Base-by-base conservation (phyloP, 495 filamentous ascomycete species). In the Elasticomyces elasticus region DNA sequence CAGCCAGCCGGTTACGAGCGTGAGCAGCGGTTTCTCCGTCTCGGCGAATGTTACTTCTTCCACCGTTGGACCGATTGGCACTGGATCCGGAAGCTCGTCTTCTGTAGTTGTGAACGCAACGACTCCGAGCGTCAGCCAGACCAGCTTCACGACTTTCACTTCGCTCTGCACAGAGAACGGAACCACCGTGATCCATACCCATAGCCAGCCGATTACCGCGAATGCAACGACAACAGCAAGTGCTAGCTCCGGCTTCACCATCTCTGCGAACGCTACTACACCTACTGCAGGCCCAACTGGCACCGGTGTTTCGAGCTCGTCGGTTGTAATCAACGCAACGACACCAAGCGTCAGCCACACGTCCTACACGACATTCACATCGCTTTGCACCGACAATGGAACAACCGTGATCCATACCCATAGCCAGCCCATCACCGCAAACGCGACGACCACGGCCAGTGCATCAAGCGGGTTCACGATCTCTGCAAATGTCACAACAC, bases 131-230 rank as follows among this genome's bases (percentile, higher is more conserved):
- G 24, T 45, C 42, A 23, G 42, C 20, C 6, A 10, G 6, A 45
- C 42, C 11, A 45, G 42, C 42, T 45, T 23, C 42, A 45, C 24
- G 4, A 49, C 45, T 3, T 49, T 28, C 25, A 49, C 19, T 24
- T 30, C 11, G 15, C n/a, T 49, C 15, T 49, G 42, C 45, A 49
- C 45, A 2, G 45, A 49, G 24, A 49, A 49, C 19, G 45, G 45
- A 3, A 49, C 45, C 4, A 25, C 45, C 2, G 45, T 49, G 3
- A 3, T 49, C 5, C 45, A 49, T 27, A 49, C 45, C 7, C 45
- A 49, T 30, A 30, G 25, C 10, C 25, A 6, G 2, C 45, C 27
- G 25, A 9, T 28, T 9, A 49, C 45, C 10, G 24, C 27, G 7
- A 49, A 17, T 19, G 5, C 19, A 2, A 45, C 19, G 6, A 12